Evolutionary conservation across 2,329 filamentous ascomycete species (phyloP).

Genomic region (Fusarium kyushuense): DNA sequence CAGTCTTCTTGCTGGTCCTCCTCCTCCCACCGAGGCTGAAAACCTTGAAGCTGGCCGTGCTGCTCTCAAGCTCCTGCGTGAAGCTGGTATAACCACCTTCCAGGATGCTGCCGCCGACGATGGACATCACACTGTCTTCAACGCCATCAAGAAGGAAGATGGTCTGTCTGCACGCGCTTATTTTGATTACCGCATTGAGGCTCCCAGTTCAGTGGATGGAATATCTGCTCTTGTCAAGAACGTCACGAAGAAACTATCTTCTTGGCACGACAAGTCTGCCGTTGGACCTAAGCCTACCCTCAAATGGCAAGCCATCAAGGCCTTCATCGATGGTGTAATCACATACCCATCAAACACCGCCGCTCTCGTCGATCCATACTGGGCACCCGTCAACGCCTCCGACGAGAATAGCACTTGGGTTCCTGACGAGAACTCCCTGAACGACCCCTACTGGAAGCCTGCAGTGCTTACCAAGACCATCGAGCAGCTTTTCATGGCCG

Average conservation of each 20-base stretch:
- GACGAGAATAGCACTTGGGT: slow-evolving; percentile 32
- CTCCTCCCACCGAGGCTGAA: slow-evolving; percentile 34
- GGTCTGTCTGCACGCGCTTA: slow-evolving; percentile 42
- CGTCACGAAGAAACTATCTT: slow-evolving; percentile 16
- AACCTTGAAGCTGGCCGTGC: slow-evolving; percentile 40
- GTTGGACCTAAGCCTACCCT: slow-evolving; percentile 38
- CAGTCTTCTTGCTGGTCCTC: slow-evolving; percentile 38
- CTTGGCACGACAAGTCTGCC: slow-evolving; percentile 26
- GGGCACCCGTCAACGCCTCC: slow-evolving; percentile 37
- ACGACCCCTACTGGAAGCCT: slow-evolving; percentile 43
- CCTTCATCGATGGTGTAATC: slow-evolving; percentile 47
- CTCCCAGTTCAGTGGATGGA: slow-evolving; percentile 29
- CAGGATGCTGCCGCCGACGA: slow-evolving; percentile 43
- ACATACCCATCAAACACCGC: slow-evolving; percentile 48
- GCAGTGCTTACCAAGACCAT: slow-evolving; percentile 43
- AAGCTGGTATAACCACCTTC: slow-evolving; percentile 47
- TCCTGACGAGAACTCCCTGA: slow-evolving; percentile 44
- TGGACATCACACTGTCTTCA: slow-evolving; percentile 31
- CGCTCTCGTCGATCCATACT: slow-evolving; percentile 47
- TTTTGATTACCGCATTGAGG: slow-evolving; percentile 47
- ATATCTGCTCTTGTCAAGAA: slow-evolving; percentile 31
- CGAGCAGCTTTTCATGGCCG: slow-evolving; percentile 38
- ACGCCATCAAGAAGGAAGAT: slow-evolving; percentile 39
- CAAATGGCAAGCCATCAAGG: slow-evolving; percentile 49
- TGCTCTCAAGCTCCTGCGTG: slow-evolving; percentile 45